Percentiles rank a stretch among this genome's conserved stretches.
Evolutionary conservation across 495 filamentous ascomycete species (phyloP).

Genomic region (Talaromyces stipitatus): DNA sequence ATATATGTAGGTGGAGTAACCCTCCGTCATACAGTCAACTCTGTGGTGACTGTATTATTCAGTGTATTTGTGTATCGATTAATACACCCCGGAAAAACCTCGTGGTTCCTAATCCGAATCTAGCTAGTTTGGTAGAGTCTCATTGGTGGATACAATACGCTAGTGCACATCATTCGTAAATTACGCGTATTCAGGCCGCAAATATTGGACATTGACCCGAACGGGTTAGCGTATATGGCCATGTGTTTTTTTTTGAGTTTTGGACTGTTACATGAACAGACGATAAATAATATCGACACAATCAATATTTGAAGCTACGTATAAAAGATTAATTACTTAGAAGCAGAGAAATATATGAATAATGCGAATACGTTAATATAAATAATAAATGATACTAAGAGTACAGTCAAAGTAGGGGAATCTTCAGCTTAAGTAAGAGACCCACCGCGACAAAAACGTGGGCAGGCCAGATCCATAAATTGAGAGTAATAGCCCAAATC

Average conservation of each 20-base stretch:
- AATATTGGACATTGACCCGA: background rate
- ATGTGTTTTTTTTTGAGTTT: background rate
- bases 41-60: too few relatives aligned
- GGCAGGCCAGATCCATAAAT: background rate
- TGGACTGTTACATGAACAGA: too few relatives aligned
- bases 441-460: background rate
- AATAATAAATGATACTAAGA: too few relatives aligned
- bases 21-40: too few relatives aligned
- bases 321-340: background rate
- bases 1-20: too few relatives aligned
- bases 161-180: background rate
- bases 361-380: too few relatives aligned
- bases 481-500: slow-evolving; percentile 4
- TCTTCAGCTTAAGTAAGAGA: background rate
- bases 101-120: background rate
- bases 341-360: too few relatives aligned
- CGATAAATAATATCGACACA: background rate
- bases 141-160: background rate
- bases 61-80: too few relatives aligned
- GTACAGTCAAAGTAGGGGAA: too few relatives aligned
- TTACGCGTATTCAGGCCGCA: background rate
- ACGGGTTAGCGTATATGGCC: background rate
- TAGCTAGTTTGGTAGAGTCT: background rate
- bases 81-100: background rate
- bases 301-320: background rate